Evolutionary conservation across 352 stramenopile genomes (phyloP), one percentile per base, ranked within the genome.

Genomic region (Globisporangium megalacanthum): DNA sequence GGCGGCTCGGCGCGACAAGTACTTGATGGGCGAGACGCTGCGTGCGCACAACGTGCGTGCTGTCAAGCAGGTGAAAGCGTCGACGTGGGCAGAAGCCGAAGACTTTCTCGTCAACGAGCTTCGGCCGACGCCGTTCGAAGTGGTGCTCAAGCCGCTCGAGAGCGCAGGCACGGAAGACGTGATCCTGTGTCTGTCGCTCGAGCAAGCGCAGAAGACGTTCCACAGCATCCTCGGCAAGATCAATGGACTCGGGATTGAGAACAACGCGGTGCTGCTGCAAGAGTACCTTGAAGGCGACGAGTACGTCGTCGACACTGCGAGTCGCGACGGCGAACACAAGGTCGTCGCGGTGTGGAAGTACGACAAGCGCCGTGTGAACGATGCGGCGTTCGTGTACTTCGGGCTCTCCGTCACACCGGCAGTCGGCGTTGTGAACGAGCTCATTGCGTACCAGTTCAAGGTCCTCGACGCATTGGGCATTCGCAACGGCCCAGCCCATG

Each of bases 321-420:
- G 80, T 56, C 86, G 84, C 50, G 74, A 97, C 62, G 96, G 96
- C 6, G 65, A 93, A 53, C 89, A 98, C 73, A 99, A 99, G 64
- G 86, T 98, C 47, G 89, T 90, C 37, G 96, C 94, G 19, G 83
- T 99, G 13, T 99, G 96, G 97, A 96, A 97, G 68, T 99, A 99
- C 68, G 96, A 99, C 72, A 99, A 99, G 78, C 80, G 96, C 45
- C 78, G 84, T 9, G 87, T 97, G 41, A 98, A 98, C 66, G 69
- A 92, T 52, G 92, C 91, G 6, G 88, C 91, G 15, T 98, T 98
- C 68, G 96, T 98, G 8, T 98, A 98, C 70, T 98, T 94, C 54
- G 80, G 82, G 6, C 60, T 94, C 14, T 92, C 82, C 17, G 61
- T 92, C 55, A 78, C 91, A 13, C 80, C 84, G 33, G 80, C 79